Base-by-base conservation (phyloP, 306 rosid species). In the Calophaca sinica region DNA sequence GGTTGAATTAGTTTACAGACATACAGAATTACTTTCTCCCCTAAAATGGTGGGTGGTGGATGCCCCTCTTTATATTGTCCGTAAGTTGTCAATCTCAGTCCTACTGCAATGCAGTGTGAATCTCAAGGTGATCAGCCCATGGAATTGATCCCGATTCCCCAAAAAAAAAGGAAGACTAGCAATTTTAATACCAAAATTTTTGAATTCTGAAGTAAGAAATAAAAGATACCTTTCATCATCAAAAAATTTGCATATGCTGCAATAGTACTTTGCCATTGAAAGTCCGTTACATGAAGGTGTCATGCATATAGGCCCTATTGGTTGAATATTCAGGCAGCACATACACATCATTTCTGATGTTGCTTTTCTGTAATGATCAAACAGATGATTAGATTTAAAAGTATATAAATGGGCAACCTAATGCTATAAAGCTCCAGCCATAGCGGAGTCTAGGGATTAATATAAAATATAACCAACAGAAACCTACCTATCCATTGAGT, bases 271-370 rank as follows among this genome's bases (percentile, higher is more conserved):
- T 7, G 99, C 99, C 99, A 96, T 96, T 58, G 89, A 85, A 60
- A 96, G 75, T 52, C 86, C 94, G 29, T 86, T 76, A 92, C 98
- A 96, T 7, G 96, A 96, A 80, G 97, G 97, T 61, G 96, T 90
- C 76, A 70, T 70, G 85, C 99, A 96, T 72, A 49, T 49, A 46
- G 98, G 92, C 74, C 99, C 99, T 72, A 92, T 87, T 0, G 91
- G 75, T 78, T 96, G 99, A 85, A 90, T 71, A 35, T 58, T 87
- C 81, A 96, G 82, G 85, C 99, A 96, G 73, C 42, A 45, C 99
- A 92, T 96, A 67, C 99, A 96, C 93, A 96, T 89, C 93, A 96
- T 96, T 83, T 92, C 99, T 1, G 80, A 76, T 45, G 98, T 92
- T 70, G 84, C 87, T 85, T 96, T 96, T 84, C 99, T 96, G 87